Evolutionary conservation across 768 basidiomycete species (phyloP).

Genomic region (Rhodotorula sphaerocarpa): DNA sequence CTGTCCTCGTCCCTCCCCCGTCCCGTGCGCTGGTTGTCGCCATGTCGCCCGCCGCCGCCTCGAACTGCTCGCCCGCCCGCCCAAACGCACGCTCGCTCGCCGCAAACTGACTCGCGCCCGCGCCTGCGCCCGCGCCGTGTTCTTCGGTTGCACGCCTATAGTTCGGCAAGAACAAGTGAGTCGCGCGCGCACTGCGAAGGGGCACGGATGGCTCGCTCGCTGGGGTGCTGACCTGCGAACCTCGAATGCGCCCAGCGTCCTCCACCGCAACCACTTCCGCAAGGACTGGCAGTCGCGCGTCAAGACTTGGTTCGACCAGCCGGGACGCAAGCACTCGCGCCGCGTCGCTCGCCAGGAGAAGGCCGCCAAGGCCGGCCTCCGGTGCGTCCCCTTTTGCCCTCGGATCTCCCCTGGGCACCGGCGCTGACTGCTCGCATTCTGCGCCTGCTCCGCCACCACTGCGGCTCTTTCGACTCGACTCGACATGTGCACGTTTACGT

Average conservation of each 20-base stretch:
- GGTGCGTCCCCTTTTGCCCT: conserved; percentile 55
- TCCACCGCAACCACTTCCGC: conserved; percentile 89
- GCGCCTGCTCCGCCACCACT: too few relatives aligned
- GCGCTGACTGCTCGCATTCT: too few relatives aligned
- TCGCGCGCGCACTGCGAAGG: neutral
- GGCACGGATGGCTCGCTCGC: neutral
- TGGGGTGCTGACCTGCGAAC: neutral
- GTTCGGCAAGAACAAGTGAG: conserved; percentile 20
- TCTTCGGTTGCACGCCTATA: neutral
- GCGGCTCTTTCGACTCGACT: neutral
- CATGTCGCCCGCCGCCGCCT: too few relatives aligned
- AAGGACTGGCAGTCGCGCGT: conserved; percentile 92
- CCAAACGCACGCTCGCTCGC: too few relatives aligned
- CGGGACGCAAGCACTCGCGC: conserved; percentile 91
- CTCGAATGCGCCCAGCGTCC: conserved; percentile 60
- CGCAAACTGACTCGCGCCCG: neutral
- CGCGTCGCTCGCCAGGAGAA: conserved; percentile 85
- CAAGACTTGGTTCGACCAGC: conserved; percentile 98
- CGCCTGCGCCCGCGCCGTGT: neutral
- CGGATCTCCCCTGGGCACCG: neutral
- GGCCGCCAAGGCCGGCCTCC: conserved; percentile 81
- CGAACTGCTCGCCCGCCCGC: too few relatives aligned
- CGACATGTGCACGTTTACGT: too few relatives aligned
- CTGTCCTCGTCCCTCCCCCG: too few relatives aligned
- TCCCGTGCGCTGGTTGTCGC: too few relatives aligned